Conservation (phyloP, 305 asterid species). For the Solanum hybrid region DNA sequence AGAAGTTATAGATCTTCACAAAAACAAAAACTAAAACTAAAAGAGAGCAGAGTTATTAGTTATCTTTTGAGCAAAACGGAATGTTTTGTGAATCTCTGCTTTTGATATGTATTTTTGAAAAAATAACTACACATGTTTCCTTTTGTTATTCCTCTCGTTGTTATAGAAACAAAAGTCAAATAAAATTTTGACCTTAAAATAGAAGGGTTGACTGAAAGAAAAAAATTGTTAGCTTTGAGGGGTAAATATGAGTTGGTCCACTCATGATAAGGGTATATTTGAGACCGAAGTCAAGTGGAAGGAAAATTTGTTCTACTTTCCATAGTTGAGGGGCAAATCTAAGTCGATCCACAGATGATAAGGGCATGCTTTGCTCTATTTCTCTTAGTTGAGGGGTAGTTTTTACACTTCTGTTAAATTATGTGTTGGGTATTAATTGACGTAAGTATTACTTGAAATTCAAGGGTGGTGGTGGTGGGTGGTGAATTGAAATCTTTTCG, state of each 20-base stretch:
- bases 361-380: not conserved
- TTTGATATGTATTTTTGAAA: not conserved
- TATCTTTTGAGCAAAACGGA: not conserved
- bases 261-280: not conserved
- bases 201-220: not conserved
- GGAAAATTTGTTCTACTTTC: not conserved
- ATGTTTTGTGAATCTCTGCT: not conserved
- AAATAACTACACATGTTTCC: not conserved
- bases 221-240: not conserved
- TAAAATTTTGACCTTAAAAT: not conserved
- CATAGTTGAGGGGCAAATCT: not conserved
- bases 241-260: not conserved
- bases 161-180: not conserved
- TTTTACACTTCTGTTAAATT: not conserved
- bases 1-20: not conserved
- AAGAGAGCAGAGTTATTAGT: not conserved
- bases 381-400: not conserved
- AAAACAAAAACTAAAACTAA: not conserved
- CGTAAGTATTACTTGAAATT: not conserved
- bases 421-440: not conserved
- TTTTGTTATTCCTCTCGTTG: not conserved
- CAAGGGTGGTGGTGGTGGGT: not conserved
- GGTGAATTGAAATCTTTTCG: not conserved
- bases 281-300: not conserved
- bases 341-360: not conserved